phyloP scores from a whole-genome alignment of 345 rosid genomes.

The Linum trigynum region DNA sequence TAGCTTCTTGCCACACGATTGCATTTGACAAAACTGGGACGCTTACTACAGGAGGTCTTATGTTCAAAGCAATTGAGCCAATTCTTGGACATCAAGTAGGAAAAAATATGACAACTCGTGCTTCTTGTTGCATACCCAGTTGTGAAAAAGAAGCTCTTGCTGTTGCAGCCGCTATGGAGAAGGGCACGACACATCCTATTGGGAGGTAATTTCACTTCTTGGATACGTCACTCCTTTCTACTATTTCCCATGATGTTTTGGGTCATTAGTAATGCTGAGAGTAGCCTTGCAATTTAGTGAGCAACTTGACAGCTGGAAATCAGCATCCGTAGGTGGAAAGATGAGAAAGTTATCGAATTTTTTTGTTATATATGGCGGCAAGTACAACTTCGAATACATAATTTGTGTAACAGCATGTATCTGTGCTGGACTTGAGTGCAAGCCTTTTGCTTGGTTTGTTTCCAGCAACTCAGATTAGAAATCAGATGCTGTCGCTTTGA shows the following conservation, averaged over 20 bases:
- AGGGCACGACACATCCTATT: conserved; percentile 98
- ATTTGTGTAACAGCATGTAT: too few relatives aligned
- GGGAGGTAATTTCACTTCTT: conserved; percentile 55
- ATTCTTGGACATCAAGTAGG: conserved; percentile 64
- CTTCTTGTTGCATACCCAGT: conserved; percentile 66
- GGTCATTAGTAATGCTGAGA: not conserved
- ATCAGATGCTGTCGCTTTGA: not conserved
- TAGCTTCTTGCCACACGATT: conserved; percentile 79
- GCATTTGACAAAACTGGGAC: conserved; percentile 99
- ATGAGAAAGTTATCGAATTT: too few relatives aligned
- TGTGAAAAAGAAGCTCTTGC: conserved; percentile 99
- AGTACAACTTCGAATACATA: too few relatives aligned
- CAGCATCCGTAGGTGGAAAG: too few relatives aligned
- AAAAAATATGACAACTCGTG: conserved; percentile 17
- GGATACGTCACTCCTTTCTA: not conserved
- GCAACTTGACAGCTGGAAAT: too few relatives aligned
- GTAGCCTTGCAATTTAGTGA: too few relatives aligned
- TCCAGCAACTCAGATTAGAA: conserved; percentile 13
- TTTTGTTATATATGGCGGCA: too few relatives aligned
- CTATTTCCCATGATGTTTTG: not conserved
- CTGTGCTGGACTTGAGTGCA: too few relatives aligned
- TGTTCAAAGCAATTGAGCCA: conserved; percentile 89
- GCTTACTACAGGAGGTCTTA: conserved; percentile 90
- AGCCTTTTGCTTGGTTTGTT: not conserved
- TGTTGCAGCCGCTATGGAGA: conserved; percentile 98